Base-by-base conservation (phyloP, 495 filamentous ascomycete species). In the Acidomyces sp. region DNA sequence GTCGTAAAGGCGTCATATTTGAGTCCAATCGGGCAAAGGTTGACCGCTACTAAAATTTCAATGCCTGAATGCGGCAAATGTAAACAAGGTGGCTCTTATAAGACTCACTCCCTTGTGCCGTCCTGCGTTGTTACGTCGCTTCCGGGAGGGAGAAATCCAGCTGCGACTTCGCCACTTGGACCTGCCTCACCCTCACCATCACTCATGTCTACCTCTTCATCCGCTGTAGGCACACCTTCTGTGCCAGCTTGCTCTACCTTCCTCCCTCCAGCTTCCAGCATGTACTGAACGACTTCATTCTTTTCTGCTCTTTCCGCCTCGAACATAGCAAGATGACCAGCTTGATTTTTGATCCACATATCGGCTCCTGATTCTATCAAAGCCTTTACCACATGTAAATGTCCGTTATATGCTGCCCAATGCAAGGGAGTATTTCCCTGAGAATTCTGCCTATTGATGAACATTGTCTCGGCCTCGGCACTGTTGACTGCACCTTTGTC, bases 321-420 rank as follows among this genome's bases (percentile, higher is more conserved):
- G 55, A 82, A 92, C 4, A 92, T 67, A 3, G 86, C 80, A 53
- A 92, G 78, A 48, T 90, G 81, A 2, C 88, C 86, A 17, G 79
- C 82, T 41, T 75, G 67, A 50, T 96, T 96, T 55, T 69, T 72
- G 19, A 82, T 63, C 18, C 73, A 69, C 10, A 80, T 69, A 46
- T 87, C 80, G 1, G 85, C 82, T 3, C 82, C 82, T 4, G 75
- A 73, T 27, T 77, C 66, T 0, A 82, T 62, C 10, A 96, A 71
- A 2, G 73, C 54, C 64, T 90, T 82, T 10, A 93, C 86, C 17
- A 75, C 72, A 22, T 72, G 70, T 2, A 94, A 59, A 52, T 93
- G 85, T 11, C 88, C 87, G 46, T 90, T 88, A 42, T 93, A 63
- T 1, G 85, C 78, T 0, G 87, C 88, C 84, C 85, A 95, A 64